These are phyloP conservation scores for Panicum virgatum DNA, from an alignment of 202 grass and related monocot species.

Conservation along the genomic window DNA sequence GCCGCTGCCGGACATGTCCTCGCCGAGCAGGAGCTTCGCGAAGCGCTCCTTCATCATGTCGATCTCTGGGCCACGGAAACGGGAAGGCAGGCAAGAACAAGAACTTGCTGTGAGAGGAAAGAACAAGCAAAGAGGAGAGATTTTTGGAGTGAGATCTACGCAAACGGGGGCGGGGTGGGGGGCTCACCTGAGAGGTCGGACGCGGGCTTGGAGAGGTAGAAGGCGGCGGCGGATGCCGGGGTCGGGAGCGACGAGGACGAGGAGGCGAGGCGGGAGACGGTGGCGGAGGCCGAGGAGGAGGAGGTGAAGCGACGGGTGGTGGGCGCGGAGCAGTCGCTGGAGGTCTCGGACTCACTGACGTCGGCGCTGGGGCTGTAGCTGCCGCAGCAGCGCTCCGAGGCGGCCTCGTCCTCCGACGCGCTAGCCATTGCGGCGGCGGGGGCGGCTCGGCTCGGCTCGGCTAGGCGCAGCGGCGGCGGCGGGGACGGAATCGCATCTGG, in stretches of 20 bases:
- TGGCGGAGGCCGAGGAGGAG: conserved; percentile 53
- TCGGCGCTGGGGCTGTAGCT: conserved; percentile 98
- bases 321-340: conserved; percentile 70
- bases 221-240: conserved; percentile 46
- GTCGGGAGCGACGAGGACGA: conserved; percentile 68
- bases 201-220: conserved; percentile 68
- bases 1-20: conserved; percentile 99
- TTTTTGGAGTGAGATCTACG: conserved; percentile 58
- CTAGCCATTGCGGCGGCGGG: conserved; percentile 56
- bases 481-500: conserved; percentile 50
- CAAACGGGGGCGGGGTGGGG: neutral
- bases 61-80: conserved; percentile 49
- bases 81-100: neutral
- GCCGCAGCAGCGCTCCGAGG: conserved; percentile 67
- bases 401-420: conserved; percentile 76
- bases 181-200: conserved; percentile 65
- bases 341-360: conserved; percentile 92
- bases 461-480: conserved; percentile 23
- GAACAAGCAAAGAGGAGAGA: conserved; percentile 5
- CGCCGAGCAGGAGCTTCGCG: conserved; percentile 95
- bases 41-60: conserved; percentile 99
- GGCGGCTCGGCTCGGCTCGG: neutral
- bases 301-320: conserved; percentile 60
- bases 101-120: conserved; percentile 28
- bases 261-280: conserved; percentile 62